Base-by-base conservation (phyloP, 1,284 basidiomycete species). In the Erythrobasidium hasegawianum region DNA sequence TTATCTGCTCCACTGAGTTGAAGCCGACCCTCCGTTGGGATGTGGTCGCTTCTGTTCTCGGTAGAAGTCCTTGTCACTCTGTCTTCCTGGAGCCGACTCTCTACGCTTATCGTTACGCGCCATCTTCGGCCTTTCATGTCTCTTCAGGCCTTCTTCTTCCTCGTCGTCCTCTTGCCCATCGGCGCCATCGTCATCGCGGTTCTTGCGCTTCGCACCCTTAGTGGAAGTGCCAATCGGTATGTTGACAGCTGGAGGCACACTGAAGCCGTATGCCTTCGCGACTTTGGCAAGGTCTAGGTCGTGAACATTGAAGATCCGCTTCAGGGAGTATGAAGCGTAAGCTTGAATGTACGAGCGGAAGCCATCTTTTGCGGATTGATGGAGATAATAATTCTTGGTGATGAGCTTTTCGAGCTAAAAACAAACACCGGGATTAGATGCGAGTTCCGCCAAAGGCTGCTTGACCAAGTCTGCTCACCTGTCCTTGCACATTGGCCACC, bases 301-400 rank as follows among this genome's bases (percentile, higher is more conserved):
- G 78, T 97, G 93, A 70, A 98, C 88, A 79, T 98, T 91, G 75
- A 95, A 99, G 76, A 98, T 97, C 77, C 93, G 92, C 79, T 99
- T 99, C 68, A 97, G 83, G 50, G 93, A 96, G 80, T 98, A 97
- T 5, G 90, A 95, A 11, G 94, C 95, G 76, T 99, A 98, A n/a
- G 96, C 84, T 77, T 98, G 95, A 49, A 98, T 86, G 81, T 98
- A 99, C 20, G 92, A 89, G 54, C 96, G 84, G 80, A 90, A 98
- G 0, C 94, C 96, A 72, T 97, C 92, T 68, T 84, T 84, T 1
- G 96, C 96, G 14, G 92, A 95, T 73, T 93, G 87, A 78, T 97
- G 90, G 54, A 98, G 81, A 79, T 93, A 96, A 79, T 94, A 97
- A 80, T 99, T 99, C 78, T 97, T 97, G 72, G 90, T 86, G 57